Evolutionary conservation across 768 basidiomycete species (phyloP), one percentile per base, ranked within the genome.

Genomic region (Ramaria sp.): DNA sequence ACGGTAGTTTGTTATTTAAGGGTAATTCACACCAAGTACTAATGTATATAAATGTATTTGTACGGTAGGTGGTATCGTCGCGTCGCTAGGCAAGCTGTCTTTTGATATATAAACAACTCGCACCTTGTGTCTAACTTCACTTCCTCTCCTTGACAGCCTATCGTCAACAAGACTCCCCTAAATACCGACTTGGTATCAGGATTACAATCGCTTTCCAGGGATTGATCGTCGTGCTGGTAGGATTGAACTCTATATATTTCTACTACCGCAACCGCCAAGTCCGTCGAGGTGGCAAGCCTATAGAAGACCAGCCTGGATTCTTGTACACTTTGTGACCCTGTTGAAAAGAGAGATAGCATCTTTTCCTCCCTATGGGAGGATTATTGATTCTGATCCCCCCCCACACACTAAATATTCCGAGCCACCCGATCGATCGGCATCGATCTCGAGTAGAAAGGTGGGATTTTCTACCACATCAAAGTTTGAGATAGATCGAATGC

Each of bases 191-290:
- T 13, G 52, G 52, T 18, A 54, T 54, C 16, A 45, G 6, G 9
- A 37, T 47, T 22, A 54, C 52, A 7, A 45, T 54, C 52, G 52
- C 42, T 27, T 34, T 54, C 3, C 52, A 54, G 32, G 52, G 18
- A 7, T 30, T 54, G 27, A 42, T 54, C 25, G 45, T 54, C 27
- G 12, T 54, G 12, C 24, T 54, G 3, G 52, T 54, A n/a, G 42
- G 24, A 3, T n/a, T 54, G 18, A 54, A 54, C 27, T 44, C 41
- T 25, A 32, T 34, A 13, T 54, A 41, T 22, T 54, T 54, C 28
- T 28, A 28, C 18, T 54, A 54, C 41, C 30, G 52, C 30, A 54
- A 54, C 34, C 41, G 44, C 16, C 52, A 54, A 54, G 52, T 54
- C 8, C 41, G 42, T 13, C 25, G 20, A 13, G 52, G 52, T 18